Percentiles rank a stretch among this genome's conserved stretches.
Conservation (phyloP, 352 stramenopile genomes). For the Globisporangium spiculum region DNA sequence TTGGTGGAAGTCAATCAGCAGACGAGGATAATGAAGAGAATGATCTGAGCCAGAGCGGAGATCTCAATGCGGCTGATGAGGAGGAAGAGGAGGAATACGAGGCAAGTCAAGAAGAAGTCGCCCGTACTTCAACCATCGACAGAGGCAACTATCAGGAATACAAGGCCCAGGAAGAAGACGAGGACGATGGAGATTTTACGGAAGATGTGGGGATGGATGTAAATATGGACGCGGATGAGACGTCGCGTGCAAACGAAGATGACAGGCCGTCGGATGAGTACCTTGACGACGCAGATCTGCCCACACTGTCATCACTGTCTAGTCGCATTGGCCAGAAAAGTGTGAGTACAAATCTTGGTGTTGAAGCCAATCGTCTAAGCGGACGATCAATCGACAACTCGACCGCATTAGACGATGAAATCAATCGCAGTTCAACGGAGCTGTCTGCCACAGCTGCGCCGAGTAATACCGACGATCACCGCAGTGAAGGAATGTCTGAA, state of each 20-base stretch:
- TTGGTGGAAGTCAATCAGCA: background rate
- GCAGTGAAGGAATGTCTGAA: background rate
- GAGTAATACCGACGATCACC: background rate
- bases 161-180: conserved; percentile 25
- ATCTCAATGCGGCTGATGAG: conserved; percentile 15
- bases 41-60: conserved; percentile 9
- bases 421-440: background rate
- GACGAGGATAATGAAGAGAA: background rate
- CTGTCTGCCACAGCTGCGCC: background rate
- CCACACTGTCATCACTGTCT: background rate
- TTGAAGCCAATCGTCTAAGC: background rate
- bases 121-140: conserved; percentile 43
- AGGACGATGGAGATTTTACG: conserved; percentile 14
- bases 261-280: background rate
- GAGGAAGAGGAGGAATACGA: conserved; percentile 15
- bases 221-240: background rate
- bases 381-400: background rate
- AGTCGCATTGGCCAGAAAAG: background rate
- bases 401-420: background rate
- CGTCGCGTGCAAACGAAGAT: background rate
- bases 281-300: background rate
- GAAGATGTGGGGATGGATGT: conserved; percentile 2
- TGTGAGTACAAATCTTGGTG: background rate
- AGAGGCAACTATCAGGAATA: conserved; percentile 47
- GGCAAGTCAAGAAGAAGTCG: conserved; percentile 14